Evolutionary conservation across 2,329 filamentous ascomycete genomes (phyloP).

Genomic region (Stenocarpella maydis): DNA sequence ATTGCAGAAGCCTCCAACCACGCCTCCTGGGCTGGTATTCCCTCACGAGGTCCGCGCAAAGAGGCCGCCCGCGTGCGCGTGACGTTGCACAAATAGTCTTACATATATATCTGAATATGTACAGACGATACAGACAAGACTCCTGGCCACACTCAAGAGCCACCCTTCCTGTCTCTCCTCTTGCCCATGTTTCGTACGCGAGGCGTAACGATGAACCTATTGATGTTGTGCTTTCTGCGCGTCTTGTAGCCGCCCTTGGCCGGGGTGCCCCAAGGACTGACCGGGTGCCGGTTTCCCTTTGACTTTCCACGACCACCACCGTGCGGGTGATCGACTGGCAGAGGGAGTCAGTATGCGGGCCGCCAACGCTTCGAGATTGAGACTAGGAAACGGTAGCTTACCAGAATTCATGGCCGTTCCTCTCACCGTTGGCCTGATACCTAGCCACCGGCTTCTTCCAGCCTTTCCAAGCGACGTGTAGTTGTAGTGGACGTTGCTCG

Average conservation of each 20-base stretch:
- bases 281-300: constrained; percentile 95
- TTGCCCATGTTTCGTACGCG: constrained; percentile 91
- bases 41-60: not conserved
- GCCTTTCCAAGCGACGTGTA: constrained; percentile 94
- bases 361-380: not conserved
- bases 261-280: constrained; percentile 95
- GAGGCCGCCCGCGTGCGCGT: not conserved
- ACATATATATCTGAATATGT: constrained; percentile 38
- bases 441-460: constrained; percentile 90
- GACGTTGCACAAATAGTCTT: constrained; percentile 16
- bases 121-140: constrained; percentile 42
- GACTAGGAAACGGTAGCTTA: constrained; percentile 50
- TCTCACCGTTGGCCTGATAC: constrained; percentile 93
- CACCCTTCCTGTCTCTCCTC: constrained; percentile 68
- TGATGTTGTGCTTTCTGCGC: constrained; percentile 84
- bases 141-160: constrained; percentile 9
- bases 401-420: constrained; percentile 98
- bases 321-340: constrained; percentile 87
- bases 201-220: constrained; percentile 88
- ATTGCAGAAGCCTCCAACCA: not conserved
- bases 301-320: constrained; percentile 99
- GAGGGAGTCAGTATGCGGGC: constrained; percentile 26
- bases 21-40: not conserved
- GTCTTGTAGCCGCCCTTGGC: constrained; percentile 94
- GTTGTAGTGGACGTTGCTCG: constrained; percentile 92